Evolutionary conservation across 2,329 filamentous ascomycete genomes (phyloP).

Genomic region (Pseudogymnoascus sp.): DNA sequence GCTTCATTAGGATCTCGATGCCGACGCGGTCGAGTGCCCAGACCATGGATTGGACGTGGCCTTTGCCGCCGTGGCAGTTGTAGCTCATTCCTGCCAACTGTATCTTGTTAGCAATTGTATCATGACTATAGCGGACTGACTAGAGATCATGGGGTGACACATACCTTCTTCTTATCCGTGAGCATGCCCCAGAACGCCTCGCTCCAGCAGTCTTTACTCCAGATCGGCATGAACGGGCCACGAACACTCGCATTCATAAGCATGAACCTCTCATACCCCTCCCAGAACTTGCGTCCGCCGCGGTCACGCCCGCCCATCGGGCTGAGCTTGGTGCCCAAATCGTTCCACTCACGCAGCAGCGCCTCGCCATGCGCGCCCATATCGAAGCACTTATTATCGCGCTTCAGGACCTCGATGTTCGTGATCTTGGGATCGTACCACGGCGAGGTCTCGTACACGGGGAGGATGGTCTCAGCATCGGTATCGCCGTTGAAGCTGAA

Average conservation of each 20-base stretch:
- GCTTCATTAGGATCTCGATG: conserved; percentile 31
- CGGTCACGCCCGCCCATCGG: conserved; percentile 1
- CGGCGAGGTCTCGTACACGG: background rate
- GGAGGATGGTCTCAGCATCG: conserved; percentile 1
- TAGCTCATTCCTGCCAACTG: conserved; percentile 25
- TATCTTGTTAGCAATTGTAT: background rate
- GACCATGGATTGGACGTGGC: conserved; percentile 9
- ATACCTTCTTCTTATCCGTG: conserved; percentile 13
- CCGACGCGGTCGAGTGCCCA: conserved; percentile 22
- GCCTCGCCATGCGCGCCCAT: conserved; percentile 7
- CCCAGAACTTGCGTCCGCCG: conserved; percentile 23
- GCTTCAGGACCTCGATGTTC: conserved; percentile 10
- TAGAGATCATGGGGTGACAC: background rate
- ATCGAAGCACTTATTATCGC: conserved; percentile 11
- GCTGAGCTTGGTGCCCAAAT: background rate
- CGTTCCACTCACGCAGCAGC: conserved; percentile 2
- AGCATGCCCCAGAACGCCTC: conserved; percentile 9
- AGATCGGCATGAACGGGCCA: conserved; percentile 12
- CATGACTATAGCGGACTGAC: background rate
- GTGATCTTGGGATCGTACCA: conserved; percentile 11
- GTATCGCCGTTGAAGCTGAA: conserved; percentile 12
- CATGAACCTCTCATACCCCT: conserved; percentile 10
- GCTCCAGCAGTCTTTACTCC: conserved; percentile 10
- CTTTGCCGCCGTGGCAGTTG: conserved; percentile 10
- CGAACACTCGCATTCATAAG: conserved; percentile 11